Base-by-base conservation (phyloP, 495 filamentous ascomycete genomes). In the Xylaria castorea region DNA sequence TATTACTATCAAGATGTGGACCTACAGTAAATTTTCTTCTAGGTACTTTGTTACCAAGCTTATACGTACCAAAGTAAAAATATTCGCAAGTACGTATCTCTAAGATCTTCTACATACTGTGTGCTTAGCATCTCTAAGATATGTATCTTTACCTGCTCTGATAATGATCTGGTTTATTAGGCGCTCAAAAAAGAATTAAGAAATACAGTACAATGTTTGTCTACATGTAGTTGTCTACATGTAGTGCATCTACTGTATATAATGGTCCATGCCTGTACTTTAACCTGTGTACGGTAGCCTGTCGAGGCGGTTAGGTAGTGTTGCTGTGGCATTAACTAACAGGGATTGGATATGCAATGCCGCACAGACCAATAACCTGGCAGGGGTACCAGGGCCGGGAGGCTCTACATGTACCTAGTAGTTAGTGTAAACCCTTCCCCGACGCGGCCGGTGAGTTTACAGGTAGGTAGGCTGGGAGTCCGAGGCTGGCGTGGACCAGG, bases 361-460 rank as follows among this genome's bases (percentile, higher is more conserved):
- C 3, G 46, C 46, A 48, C 46, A 18, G 46, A n/a, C 46, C 46
- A 48, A n/a, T 6, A 12, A 55, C 1, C 50, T 22, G 11, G 48
- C 20, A 51, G 20, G 50, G 50, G 51, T 55, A 14, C 22, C 25
- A 53, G 50, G 1, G 2, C 50, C 50, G 12, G 25, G 51, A 55
- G 12, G 25, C 22, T 55, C 51, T 55, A 51, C 18, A 22, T n/a
- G 60, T 42, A 63, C 30, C 18, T 58, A 66, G 36, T 38, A 38
- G 36, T 38, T n/a, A 7, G 27, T 51, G 25, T 55, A 18, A 27
- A 57, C 51, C 14, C 9, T 30, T 55, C 25, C 6, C 51, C 18
- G 50, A 55, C 25, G 51, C 51, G 22, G 51, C 11, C 51, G 51
- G 51, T 55, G 51, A 55, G 25, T 55, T 55, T 55, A 55, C 51